Conservation (phyloP, 2,329 filamentous ascomycete genomes). For the Xylaria hypoxylon region DNA sequence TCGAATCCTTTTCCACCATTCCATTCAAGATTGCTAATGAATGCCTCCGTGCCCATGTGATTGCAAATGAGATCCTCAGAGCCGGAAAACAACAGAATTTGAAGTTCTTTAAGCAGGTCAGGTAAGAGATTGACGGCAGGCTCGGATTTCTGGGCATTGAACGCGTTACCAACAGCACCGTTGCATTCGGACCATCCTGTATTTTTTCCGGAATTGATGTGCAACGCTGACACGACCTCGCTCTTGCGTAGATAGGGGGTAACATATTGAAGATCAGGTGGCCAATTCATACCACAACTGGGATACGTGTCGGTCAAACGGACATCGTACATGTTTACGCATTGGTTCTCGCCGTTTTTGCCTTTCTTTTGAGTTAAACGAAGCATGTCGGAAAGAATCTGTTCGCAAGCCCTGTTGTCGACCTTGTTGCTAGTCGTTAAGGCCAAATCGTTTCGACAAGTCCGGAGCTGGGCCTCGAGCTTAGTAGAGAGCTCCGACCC, state of each 20-base stretch:
- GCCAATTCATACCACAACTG: constrained; percentile 98
- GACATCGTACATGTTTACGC: constrained; percentile 97
- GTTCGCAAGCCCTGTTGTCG: constrained; percentile 78
- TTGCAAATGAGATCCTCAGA: constrained; percentile 97
- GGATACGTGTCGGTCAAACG: constrained; percentile 83
- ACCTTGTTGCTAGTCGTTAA: constrained; percentile 67
- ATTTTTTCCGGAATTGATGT: constrained; percentile 83
- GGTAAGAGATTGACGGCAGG: constrained; percentile 82
- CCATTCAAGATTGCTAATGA: constrained; percentile 93
- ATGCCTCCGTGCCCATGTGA: constrained; percentile 89
- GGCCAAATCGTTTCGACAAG: constrained; percentile 74
- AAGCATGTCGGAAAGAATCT: constrained; percentile 79
- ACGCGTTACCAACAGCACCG: constrained; percentile 78
- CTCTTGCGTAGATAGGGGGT: constrained; percentile 84
- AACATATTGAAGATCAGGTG: constrained; percentile 81
- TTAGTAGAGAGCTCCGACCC: constrained; percentile 72
- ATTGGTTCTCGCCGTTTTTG: constrained; percentile 66
- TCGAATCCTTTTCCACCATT: constrained; percentile 94
- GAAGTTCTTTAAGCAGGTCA: constrained; percentile 79
- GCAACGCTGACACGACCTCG: constrained; percentile 84
- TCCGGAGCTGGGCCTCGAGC: constrained; percentile 75
- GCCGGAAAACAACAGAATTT: constrained; percentile 89
- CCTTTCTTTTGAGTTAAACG: constrained; percentile 67
- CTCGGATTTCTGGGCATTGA: constrained; percentile 76
- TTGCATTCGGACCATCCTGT: constrained; percentile 94